phyloP scores from a whole-genome alignment of 1,139 yeast species.

The Debaryomyces robertsiae region DNA sequence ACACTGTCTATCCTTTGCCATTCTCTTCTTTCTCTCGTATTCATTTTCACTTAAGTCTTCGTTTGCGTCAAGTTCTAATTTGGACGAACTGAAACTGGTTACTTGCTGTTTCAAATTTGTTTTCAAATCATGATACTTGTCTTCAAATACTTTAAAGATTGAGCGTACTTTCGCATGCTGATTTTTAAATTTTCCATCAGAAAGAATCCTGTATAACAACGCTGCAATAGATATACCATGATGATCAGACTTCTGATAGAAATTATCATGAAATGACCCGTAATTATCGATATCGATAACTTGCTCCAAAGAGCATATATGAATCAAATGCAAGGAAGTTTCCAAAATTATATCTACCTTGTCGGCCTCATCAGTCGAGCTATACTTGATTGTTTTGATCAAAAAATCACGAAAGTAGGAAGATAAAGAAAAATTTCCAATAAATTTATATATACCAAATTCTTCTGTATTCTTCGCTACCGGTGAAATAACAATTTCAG shows the following conservation, averaged over 20 bases:
- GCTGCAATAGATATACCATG: constrained; percentile 48
- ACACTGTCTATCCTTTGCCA: constrained; percentile 73
- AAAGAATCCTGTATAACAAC: constrained; percentile 46
- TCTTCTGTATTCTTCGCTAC: constrained; percentile 26
- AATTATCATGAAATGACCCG: constrained; percentile 40
- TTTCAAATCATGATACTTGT: constrained; percentile 27
- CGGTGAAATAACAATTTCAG: constrained; percentile 57
- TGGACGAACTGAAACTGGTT: constrained; percentile 23
- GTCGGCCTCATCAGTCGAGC: constrained; percentile 37
- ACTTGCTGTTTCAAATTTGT: constrained; percentile 24
- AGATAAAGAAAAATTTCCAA: constrained; percentile 53
- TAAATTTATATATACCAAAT: constrained; percentile 35
- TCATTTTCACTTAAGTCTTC: constrained; percentile 39
- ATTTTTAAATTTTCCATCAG: constrained; percentile 38
- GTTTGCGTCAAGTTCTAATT: constrained; percentile 20
- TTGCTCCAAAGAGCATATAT: constrained; percentile 48
- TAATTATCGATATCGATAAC: constrained; percentile 28
- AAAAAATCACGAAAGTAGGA: constrained; percentile 54
- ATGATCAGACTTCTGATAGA: constrained; percentile 30
- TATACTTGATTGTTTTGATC: constrained; percentile 48
- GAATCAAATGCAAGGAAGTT: constrained; percentile 67
- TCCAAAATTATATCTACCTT: constrained; percentile 60
- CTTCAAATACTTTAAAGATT: constrained; percentile 45
- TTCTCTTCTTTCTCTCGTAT: constrained; percentile 59
- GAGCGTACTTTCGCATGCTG: constrained; percentile 58